These are phyloP conservation scores for Xylaria sp. DNA, from an alignment of 2,329 filamentous ascomycete species.

Conservation along the genomic window DNA sequence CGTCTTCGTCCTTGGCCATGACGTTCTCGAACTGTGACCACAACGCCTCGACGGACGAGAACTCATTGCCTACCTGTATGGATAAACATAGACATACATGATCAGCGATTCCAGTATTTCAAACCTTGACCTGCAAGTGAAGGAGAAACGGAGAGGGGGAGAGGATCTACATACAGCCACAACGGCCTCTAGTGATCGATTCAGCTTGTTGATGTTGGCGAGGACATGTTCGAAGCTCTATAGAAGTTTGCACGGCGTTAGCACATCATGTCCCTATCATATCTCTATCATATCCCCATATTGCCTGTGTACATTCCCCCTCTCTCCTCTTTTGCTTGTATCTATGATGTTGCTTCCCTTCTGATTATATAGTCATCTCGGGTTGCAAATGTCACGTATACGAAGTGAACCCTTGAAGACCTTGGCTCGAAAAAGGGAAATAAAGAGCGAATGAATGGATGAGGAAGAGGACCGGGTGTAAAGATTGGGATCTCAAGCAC, in stretches of 20 bases:
- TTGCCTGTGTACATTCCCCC: neutral
- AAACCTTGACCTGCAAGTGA: too few species aligned
- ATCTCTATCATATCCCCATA: neutral
- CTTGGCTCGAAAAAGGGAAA: too few species aligned
- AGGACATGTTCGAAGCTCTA: constrained; percentile 88
- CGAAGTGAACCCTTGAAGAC: too few species aligned
- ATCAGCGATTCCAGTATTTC: neutral
- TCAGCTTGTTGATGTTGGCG: constrained; percentile 94
- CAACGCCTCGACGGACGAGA: constrained; percentile 93
- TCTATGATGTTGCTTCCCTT: neutral
- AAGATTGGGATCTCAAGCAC: too few species aligned
- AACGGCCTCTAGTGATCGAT: constrained; percentile 89
- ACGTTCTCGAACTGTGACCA: constrained; percentile 98
- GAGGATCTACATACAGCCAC: constrained; percentile 73
- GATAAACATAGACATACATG: neutral
- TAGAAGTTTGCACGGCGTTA: neutral
- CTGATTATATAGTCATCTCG: too few species aligned
- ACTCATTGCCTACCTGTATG: constrained; percentile 87
- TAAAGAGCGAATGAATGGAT: neutral
- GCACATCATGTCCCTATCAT: neutral
- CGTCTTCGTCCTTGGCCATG: constrained; percentile 77
- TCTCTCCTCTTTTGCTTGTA: neutral
- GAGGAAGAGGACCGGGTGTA: neutral
- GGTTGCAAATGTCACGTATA: too few species aligned
- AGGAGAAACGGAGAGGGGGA: neutral